Percentiles rank a stretch among this genome's conserved stretches.
Conservation (phyloP, 169 alveolate species). For the Blepharisma undulans region DNA sequence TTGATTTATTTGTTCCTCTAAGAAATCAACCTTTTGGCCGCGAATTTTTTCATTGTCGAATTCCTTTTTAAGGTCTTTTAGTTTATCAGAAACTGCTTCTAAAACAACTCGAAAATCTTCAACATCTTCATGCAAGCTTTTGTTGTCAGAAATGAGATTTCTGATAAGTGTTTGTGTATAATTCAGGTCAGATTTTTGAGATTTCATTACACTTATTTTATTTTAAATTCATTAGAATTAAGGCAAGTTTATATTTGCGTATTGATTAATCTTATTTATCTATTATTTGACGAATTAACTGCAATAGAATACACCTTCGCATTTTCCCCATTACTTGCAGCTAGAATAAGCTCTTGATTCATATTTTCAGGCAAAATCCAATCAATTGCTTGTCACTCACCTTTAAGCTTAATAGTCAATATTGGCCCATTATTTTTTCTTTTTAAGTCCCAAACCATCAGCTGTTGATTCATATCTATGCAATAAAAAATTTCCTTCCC, state of each 20-base stretch:
- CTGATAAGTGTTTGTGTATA: constrained; percentile 15
- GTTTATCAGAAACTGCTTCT: neutral
- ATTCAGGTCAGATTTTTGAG: neutral
- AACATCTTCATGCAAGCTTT: constrained; percentile 30
- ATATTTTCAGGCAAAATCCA: constrained; percentile 27
- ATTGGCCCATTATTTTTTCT: neutral
- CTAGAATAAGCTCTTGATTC: neutral
- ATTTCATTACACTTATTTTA: neutral
- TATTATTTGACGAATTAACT: neutral
- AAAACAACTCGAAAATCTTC: constrained; percentile 22
- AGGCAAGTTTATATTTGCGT: too few relatives aligned
- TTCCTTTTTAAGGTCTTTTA: constrained; percentile 10
- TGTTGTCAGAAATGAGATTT: constrained; percentile 19
- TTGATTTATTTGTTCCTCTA: constrained; percentile 13
- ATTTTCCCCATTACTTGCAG: neutral
- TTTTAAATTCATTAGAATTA: too few relatives aligned
- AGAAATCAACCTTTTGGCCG: constrained; percentile 6
- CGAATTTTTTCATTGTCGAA: neutral
- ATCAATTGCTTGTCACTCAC: constrained; percentile 1
- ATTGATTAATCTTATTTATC: too few relatives aligned
- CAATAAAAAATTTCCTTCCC: neutral
- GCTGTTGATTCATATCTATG: neutral
- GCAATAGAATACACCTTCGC: neutral
- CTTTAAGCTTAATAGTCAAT: neutral
- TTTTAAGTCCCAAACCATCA: constrained; percentile 30